Evolutionary conservation across 2,329 filamentous ascomycete genomes (phyloP).

Genomic region (Tetracladium maxilliforme): DNA sequence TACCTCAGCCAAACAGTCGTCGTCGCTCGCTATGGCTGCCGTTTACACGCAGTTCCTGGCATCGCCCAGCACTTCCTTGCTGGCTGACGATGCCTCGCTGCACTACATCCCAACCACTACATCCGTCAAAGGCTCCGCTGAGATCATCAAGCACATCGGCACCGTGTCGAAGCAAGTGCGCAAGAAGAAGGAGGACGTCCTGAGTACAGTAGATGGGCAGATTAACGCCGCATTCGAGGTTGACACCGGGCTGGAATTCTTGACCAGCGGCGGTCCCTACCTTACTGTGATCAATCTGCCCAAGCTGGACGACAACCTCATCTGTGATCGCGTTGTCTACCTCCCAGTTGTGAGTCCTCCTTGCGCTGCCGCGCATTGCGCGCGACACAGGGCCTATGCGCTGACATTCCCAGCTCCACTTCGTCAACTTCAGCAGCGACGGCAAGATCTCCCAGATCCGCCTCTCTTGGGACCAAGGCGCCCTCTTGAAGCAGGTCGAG

Average conservation of each 20-base stretch:
- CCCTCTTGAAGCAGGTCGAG: conserved; percentile 83
- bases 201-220: conserved; percentile 58
- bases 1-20: no score
- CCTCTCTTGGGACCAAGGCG: conserved; percentile 88
- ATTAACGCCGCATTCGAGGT: conserved; percentile 62
- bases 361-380: no score
- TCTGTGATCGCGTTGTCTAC: conserved; percentile 65
- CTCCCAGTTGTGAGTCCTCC: conserved; percentile 59
- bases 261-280: conserved; percentile 69
- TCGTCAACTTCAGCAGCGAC: conserved; percentile 67
- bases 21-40: no score
- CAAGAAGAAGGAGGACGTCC: conserved; percentile 67
- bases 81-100: conserved; percentile 52
- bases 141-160: conserved; percentile 72
- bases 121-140: conserved; percentile 51
- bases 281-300: no score
- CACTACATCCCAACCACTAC: conserved; percentile 87
- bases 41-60: conserved; percentile 61
- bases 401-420: conserved; percentile 62
- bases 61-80: conserved; percentile 44
- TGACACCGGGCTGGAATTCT: conserved; percentile 72
- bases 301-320: conserved; percentile 83
- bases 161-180: conserved; percentile 59
- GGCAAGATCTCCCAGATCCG: conserved; percentile 78
- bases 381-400: conserved; percentile 3